Base-by-base conservation (phyloP, 2,329 filamentous ascomycete genomes). In the Diaporthe destruens region DNA sequence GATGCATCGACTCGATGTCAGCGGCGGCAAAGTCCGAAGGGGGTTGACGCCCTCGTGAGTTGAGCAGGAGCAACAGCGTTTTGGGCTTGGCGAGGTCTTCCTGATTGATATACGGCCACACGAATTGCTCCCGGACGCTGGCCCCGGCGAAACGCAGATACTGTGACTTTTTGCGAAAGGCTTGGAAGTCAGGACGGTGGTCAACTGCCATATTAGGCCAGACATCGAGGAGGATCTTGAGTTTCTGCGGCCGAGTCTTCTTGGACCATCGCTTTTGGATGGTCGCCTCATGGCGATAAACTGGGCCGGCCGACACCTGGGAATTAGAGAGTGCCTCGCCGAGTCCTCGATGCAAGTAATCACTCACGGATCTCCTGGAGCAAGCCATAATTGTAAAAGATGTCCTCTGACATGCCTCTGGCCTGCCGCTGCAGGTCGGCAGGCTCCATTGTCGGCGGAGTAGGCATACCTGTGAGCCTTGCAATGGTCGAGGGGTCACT, bases 71-170 rank as follows among this genome's bases (percentile, higher is more conserved):
- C 0, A 84, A 81, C 9, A 91, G 76, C 0, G 79, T 73, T 66
- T 84, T 86, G 0, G 83, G 77, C 36, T 84, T 81, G 0, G 76
- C 65, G 0, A 91, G 79, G 75, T 91, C 89, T 71, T 91, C 87
- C 56, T 87, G 80, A 75, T 91, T 91, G 77, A 91, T 85, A 59
- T 85, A 82, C 0, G 89, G 88, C 82, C 84, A 89, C 55, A 88
- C 77, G 74, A 80, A 88, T 12, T 79, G 70, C 9, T 83, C 81
- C 11, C 72, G 75, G 23, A 79, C 76, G 25, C 76, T 74, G 14
- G 76, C 77, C 2, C 76, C 76, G 1, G 39, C 3, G 4, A 71
- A 34, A 6, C 75, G 72, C 42, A 79, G 32, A 16, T 76, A 23
- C 1, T 54, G 16, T 3, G 73, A 44, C 18, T 80, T 74, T 47